A percentile compares a stretch with the other conserved stretches of the same genome.
These are phyloP conservation scores for Geosmithia putterillii DNA, from an alignment of 2,329 filamentous ascomycete species.

Conservation along the genomic window DNA sequence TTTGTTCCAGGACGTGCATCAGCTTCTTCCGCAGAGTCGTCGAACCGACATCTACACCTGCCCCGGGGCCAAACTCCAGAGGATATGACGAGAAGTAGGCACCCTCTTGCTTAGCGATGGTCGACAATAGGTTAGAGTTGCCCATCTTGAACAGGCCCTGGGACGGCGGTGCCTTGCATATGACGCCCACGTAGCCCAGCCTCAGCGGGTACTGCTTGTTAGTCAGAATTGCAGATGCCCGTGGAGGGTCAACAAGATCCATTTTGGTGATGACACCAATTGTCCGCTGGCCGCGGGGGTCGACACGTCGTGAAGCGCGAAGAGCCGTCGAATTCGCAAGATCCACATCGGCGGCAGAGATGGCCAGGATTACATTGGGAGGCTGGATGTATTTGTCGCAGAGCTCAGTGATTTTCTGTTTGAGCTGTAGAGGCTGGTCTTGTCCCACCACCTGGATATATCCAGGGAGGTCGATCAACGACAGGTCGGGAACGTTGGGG, in stretches of 20 bases:
- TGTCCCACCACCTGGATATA: conserved; percentile 94
- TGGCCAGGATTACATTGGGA: conserved; percentile 92
- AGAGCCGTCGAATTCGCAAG: conserved; percentile 91
- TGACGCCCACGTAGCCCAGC: conserved; percentile 92
- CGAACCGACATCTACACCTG: conserved; percentile 69
- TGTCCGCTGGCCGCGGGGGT: conserved; percentile 86
- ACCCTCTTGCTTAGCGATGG: conserved; percentile 80
- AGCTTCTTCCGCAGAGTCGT: conserved; percentile 83
- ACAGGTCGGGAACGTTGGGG: conserved; percentile 87
- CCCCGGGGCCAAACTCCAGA: conserved; percentile 61
- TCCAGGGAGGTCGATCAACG: conserved; percentile 88
- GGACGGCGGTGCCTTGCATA: conserved; percentile 63
- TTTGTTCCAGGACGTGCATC: conserved; percentile 93
- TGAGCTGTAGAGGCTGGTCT: conserved; percentile 81
- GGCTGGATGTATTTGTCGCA: conserved; percentile 98
- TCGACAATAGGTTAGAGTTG: conserved; percentile 59
- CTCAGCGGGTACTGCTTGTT: conserved; percentile 90
- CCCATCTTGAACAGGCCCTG: conserved; percentile 74
- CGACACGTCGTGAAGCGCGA: conserved; percentile 78
- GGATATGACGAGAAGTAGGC: conserved; percentile 79
- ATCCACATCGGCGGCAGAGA: conserved; percentile 95
- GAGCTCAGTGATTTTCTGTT: conserved; percentile 89
- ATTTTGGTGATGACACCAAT: conserved; percentile 99
- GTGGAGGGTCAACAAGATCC: conserved; percentile 80
- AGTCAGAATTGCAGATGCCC: conserved; percentile 66